Evolutionary conservation across 345 rosid genomes (phyloP).

Genomic region (Eucalyptus pauciflora): DNA sequence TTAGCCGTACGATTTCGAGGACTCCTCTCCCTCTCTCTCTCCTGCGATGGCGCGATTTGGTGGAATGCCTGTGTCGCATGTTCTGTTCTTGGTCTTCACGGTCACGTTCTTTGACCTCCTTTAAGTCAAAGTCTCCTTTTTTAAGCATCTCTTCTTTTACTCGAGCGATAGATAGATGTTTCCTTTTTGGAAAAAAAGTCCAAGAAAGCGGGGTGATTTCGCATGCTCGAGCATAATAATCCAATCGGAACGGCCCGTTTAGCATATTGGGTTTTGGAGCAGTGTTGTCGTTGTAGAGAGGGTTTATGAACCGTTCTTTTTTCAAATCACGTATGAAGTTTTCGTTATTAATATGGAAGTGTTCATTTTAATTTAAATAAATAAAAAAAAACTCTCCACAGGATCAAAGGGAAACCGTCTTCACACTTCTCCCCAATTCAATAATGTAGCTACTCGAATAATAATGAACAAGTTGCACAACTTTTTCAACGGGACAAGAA

Average conservation of each 20-base stretch:
- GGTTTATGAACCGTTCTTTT: accelerated
- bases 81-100: neutral
- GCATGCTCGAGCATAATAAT: neutral
- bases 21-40: neutral
- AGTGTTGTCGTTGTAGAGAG: accelerated
- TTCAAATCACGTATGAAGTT: accelerated
- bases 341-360: neutral
- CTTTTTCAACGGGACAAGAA: neutral
- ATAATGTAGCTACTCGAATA: neutral
- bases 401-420: neutral
- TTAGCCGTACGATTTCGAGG: conserved; percentile 20
- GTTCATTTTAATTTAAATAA: neutral
- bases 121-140: neutral
- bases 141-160: neutral
- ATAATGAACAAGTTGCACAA: too few species aligned
- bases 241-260: neutral
- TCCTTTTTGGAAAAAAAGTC: neutral
- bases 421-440: neutral
- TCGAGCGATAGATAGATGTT: neutral
- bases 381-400: accelerated
- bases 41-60: neutral
- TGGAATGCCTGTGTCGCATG: neutral
- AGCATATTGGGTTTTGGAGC: neutral
- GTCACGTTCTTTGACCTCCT: neutral
- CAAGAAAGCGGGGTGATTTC: neutral